Percentiles rank a stretch among this genome's conserved stretches.
phyloP scores from a whole-genome alignment of 176 grass and related monocot species.

The Oryza glaberrima region DNA sequence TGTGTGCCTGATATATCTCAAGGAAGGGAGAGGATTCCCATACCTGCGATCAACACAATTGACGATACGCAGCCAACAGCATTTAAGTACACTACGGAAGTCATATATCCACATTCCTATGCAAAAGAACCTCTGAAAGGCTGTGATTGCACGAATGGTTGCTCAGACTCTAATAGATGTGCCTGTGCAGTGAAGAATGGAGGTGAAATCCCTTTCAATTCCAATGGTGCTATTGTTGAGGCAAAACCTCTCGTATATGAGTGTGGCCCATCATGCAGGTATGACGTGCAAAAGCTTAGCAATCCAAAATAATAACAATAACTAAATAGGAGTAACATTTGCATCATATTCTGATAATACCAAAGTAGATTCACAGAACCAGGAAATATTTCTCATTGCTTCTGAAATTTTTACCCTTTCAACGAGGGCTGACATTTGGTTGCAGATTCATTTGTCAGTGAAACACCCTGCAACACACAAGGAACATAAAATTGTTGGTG shows the following conservation, averaged over 20 bases:
- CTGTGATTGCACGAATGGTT: constrained; percentile 62
- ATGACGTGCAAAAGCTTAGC: constrained; percentile 40
- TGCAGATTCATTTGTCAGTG: background rate
- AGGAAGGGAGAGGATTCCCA: constrained; percentile 58
- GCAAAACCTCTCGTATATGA: constrained; percentile 72
- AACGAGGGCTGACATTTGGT: background rate
- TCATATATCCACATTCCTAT: constrained; percentile 59
- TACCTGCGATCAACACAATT: constrained; percentile 64
- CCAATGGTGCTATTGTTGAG: constrained; percentile 69
- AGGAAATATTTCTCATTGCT: background rate
- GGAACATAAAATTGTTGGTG: background rate
- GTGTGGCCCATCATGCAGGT: constrained; percentile 72
- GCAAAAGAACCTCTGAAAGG: constrained; percentile 58
- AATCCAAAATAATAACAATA: constrained; percentile 40
- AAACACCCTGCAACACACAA: background rate
- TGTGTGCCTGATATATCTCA: constrained; percentile 67
- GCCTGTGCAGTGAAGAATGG: constrained; percentile 78
- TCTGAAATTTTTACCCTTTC: background rate
- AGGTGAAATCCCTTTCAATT: constrained; percentile 77
- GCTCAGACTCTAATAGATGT: constrained; percentile 65
- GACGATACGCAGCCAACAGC: constrained; percentile 54
- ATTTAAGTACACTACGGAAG: constrained; percentile 61
- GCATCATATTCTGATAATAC: constrained; percentile 20
- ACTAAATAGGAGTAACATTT: constrained; percentile 37
- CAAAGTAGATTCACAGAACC: background rate